Percentiles rank a stretch among this genome's conserved stretches.
Evolutionary conservation across 1,139 yeast genomes (phyloP).

Genomic region (Geotrichum klebahnii): DNA sequence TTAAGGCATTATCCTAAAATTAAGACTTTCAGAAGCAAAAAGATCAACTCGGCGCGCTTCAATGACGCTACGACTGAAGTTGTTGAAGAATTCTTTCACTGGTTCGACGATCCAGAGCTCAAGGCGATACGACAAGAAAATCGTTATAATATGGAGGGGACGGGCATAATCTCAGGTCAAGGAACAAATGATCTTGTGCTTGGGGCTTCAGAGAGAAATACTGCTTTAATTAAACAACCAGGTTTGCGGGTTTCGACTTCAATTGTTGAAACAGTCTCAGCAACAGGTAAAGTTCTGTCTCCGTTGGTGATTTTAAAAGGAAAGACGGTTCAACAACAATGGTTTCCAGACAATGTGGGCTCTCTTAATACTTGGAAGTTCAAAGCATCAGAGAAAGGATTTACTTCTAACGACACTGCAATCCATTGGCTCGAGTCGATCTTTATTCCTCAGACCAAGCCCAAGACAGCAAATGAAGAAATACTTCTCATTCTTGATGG

Average conservation of each 20-base stretch:
- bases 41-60: too few species aligned
- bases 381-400: not conserved
- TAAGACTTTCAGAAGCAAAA: too few species aligned
- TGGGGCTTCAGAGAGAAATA: too few species aligned
- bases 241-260: not conserved
- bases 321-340: not conserved
- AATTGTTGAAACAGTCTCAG: not conserved
- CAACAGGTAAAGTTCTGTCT: not conserved
- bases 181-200: too few species aligned
- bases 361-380: not conserved
- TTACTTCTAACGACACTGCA: not conserved
- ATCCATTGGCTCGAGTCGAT: not conserved
- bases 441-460: not conserved
- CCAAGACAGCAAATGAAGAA: not conserved
- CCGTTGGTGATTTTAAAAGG: not conserved
- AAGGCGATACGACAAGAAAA: too few species aligned
- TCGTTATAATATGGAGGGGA: too few species aligned
- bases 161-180: too few species aligned
- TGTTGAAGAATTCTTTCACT: too few species aligned
- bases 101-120: too few species aligned
- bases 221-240: not conserved
- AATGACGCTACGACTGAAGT: too few species aligned
- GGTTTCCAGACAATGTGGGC: not conserved
- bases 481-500: not conserved
- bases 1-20: too few species aligned